phyloP scores from a whole-genome alignment of 805 yeast genomes.

The Suhomyces vadensis region DNA sequence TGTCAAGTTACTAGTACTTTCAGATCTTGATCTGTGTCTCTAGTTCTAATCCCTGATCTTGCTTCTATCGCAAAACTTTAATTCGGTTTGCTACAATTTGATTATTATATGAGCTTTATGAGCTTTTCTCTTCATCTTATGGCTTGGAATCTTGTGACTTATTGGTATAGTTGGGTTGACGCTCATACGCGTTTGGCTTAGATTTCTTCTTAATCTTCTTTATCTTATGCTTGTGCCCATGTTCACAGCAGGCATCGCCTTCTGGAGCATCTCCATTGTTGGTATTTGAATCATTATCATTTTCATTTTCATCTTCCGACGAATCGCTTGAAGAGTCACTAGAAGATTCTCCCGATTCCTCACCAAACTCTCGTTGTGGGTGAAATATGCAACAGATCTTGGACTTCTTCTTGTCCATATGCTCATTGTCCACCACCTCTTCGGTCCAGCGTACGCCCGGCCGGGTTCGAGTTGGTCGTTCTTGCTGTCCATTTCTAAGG shows the following conservation, averaged over 20 bases:
- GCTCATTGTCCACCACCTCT: conserved; percentile 86
- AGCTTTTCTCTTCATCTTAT: no score
- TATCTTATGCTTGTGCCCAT: conserved; percentile 23
- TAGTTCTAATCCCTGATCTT: no score
- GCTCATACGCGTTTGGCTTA: conserved; percentile 84
- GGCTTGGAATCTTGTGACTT: conserved; percentile 6
- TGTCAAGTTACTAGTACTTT: no score
- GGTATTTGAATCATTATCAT: neutral
- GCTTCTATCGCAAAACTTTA: no score
- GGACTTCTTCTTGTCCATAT: conserved; percentile 83
- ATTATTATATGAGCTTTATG: no score
- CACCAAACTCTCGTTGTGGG: conserved; percentile 67
- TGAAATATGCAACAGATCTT: conserved; percentile 89
- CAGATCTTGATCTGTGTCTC: no score
- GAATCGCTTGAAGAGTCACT: conserved; percentile 30
- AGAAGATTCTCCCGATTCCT: conserved; percentile 29
- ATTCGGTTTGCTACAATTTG: no score
- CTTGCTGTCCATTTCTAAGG: conserved; percentile 7
- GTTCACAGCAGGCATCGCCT: conserved; percentile 22
- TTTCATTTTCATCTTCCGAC: conserved; percentile 16
- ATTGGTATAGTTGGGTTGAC: conserved; percentile 66
- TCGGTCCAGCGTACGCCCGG: conserved; percentile 76
- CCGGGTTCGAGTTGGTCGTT: conserved; percentile 4
- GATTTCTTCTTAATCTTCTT: conserved; percentile 28
- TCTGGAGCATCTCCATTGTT: conserved; percentile 32